phyloP scores from a whole-genome alignment of 495 filamentous ascomycete genomes.

The Trichoderma asperelloides region DNA sequence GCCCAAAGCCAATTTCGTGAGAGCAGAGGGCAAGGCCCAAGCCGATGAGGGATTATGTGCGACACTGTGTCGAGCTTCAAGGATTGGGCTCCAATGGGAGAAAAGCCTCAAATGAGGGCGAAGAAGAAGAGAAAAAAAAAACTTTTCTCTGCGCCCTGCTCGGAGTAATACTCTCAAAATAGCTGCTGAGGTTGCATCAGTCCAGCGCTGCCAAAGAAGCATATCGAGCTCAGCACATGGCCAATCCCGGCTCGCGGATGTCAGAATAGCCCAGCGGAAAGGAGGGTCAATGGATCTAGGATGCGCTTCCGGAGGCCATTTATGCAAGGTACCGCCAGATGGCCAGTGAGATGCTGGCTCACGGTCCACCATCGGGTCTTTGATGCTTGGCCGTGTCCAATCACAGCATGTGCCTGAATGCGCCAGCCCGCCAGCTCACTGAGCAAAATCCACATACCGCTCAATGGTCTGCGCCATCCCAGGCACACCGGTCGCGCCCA shows the following conservation, averaged over 20 bases:
- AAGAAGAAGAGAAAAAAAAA: neutral
- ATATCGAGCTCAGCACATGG: neutral
- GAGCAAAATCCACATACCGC: neutral
- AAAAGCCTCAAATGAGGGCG: neutral
- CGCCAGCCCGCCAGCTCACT: neutral
- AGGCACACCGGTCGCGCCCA: neutral
- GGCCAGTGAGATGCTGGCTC: slow-evolving; percentile 2
- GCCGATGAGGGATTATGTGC: neutral
- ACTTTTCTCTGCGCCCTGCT: neutral
- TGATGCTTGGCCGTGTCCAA: neutral
- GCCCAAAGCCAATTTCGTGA: neutral
- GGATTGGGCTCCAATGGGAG: neutral
- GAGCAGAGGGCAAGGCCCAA: neutral
- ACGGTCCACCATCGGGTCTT: neutral
- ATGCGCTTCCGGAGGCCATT: slow-evolving; percentile 5
- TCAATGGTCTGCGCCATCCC: slow-evolving; percentile 6
- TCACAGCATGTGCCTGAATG: slow-evolving; percentile 1
- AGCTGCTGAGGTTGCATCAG: slow-evolving; percentile 2
- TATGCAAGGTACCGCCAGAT: slow-evolving; percentile 6
- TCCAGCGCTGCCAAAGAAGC: neutral
- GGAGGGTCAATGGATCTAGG: slow-evolving; percentile 2
- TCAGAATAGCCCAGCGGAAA: slow-evolving; percentile 5
- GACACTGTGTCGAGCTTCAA: neutral
- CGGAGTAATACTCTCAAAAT: neutral
- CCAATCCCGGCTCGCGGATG: slow-evolving; percentile 2